Evolutionary conservation across 2,329 filamentous ascomycete species (phyloP), one percentile per base, ranked within the genome.

Genomic region (Xylaria sp.): DNA sequence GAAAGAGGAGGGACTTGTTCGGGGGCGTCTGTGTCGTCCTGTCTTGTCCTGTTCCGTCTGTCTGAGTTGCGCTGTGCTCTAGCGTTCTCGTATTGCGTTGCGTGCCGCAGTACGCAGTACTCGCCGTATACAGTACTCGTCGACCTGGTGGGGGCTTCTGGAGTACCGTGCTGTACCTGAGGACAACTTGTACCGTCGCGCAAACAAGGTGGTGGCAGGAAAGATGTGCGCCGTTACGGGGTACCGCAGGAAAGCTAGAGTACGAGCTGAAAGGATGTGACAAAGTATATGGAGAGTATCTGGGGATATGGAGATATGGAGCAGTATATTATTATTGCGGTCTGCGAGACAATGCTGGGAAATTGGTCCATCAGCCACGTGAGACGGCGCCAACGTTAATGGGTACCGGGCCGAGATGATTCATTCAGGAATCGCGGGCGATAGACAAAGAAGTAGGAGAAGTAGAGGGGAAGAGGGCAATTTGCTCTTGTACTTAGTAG

Each of bases 261-360:
- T 69, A 69, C 66, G 61, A 71, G 69, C 58, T 69, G 67, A 70
- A 56, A 61, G 64, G 67, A 61, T 56, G 43, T 58, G 54, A 31
- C 41, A 25, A 67, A 49, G 67, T 70, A 70, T 58, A 31, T 31
- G 55, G 64, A 49, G 64, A 64, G 67, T 46, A 36, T 36, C 33
- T 46, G 15, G 18, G n/a, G 41, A 18, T 43, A 43, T 43, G 18
- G 13, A 15, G 13, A 46, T 46, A 46, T 46, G 41, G 33, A 36
- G 33, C 33, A 25, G 48, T 51, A 52, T 55, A 55, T 55, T 18
- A 28, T 15, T 55, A 55, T 55, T 18, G 52, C 25, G 31, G 18
- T 15, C 20, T 55, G 36, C 51, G 43, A 71, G 61, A 67, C 67
- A 65, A 64, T 59, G 67, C 64, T 70, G 64, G 61, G 55, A 48